Base-by-base conservation (phyloP, 148 eudicot genomes). In the Polygonum maritimum region DNA sequence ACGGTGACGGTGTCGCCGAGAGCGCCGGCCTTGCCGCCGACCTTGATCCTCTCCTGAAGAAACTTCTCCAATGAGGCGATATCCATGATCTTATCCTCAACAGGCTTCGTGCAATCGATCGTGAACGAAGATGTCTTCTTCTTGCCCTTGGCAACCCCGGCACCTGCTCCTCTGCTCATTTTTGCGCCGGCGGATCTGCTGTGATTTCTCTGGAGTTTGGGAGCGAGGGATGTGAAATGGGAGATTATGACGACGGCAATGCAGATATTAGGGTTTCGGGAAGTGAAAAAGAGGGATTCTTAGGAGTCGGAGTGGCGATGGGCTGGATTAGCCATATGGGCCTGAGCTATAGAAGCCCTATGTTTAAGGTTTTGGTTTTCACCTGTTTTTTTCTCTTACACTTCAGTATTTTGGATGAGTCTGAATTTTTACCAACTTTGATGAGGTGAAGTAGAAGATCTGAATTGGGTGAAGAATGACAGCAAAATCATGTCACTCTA, bases 81-180 rank as follows among this genome's bases (percentile, higher is more conserved):
- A 49, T 89, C 93, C 93, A 89, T 89, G 79, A 89, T 89, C 84
- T 88, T 88, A 63, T 89, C 93, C 76, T 89, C 93, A 5, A 88
- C 93, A 16, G 93, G 93, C 83, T 89, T 89, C 13, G 83, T 36
- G 73, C 93, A 89, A 70, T 89, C 93, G 62, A 89, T 86, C 3
- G 85, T 84, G 86, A 84, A 89, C 77, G 82, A 76, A 19, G 84
- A 55, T 7, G 82, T 83, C 81, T 89, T 89, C 89, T 89, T 89
- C 88, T 89, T 89, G 12, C 91, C 89, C 75, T 86, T 86, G 41
- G 76, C 80, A 21, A 77, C 87, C 33, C 80, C 82, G 11, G 75
- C 82, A 39, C 79, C 87, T 62, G 83, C 77, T 65, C 71, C 71
- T 80, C 81, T 78, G 65, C 87, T 87, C 92, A 89, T 89, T 80